These are phyloP conservation scores for Podaxis sp. DNA, from an alignment of 768 basidiomycete species.

Conservation along the genomic window DNA sequence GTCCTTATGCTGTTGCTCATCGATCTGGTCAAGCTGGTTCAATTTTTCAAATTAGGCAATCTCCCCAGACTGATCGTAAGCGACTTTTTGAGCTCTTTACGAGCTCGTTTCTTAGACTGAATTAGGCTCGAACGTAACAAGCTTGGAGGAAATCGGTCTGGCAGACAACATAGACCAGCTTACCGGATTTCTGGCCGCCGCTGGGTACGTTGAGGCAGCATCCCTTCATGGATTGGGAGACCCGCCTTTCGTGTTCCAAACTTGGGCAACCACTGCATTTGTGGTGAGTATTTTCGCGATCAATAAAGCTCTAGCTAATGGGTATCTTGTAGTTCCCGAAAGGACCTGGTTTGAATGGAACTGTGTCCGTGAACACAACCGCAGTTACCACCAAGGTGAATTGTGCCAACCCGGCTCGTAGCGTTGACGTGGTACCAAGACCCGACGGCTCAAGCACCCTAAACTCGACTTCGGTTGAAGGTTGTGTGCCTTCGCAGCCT, in stretches of 20 bases:
- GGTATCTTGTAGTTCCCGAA: slow-evolving; percentile 39
- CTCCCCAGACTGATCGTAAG: slow-evolving; percentile 25
- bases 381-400: slow-evolving; percentile 47
- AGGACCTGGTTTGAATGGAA: slow-evolving; percentile 47
- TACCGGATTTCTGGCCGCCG: slow-evolving; percentile 57
- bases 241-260: slow-evolving; percentile 53
- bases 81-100: not conserved
- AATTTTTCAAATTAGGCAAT: slow-evolving; percentile 38
- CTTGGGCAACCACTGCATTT: slow-evolving; percentile 59
- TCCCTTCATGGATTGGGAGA: slow-evolving; percentile 46
- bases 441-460: slow-evolving; percentile 28
- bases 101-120: not conserved
- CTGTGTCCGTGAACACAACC: slow-evolving; percentile 51
- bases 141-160: slow-evolving; percentile 44
- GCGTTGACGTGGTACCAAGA: slow-evolving; percentile 21
- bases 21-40: slow-evolving; percentile 35
- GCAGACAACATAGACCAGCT: slow-evolving; percentile 42
- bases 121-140: slow-evolving; percentile 39
- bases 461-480: slow-evolving; percentile 43
- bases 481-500: slow-evolving; percentile 37
- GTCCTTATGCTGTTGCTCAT: slow-evolving; percentile 11
- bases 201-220: slow-evolving; percentile 52
- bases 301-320: not conserved
- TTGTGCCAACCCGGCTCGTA: slow-evolving; percentile 40
- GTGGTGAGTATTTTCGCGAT: slow-evolving; percentile 30